Evolutionary conservation across 2,329 filamentous ascomycete species (phyloP).

Genomic region (Penicillium verrucosum): DNA sequence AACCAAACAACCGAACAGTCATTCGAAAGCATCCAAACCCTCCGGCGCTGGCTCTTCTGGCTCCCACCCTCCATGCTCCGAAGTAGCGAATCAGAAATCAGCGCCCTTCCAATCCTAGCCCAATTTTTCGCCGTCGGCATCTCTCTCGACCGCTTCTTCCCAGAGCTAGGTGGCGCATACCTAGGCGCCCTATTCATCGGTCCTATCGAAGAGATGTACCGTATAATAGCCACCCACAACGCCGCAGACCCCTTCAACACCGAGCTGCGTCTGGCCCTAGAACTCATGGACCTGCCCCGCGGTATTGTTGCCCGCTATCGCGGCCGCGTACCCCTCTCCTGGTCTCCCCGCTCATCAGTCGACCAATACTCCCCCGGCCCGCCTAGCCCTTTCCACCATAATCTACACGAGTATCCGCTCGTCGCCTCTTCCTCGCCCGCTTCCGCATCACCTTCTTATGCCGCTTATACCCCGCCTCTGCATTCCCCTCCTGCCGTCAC

Average conservation of each 20-base stretch:
- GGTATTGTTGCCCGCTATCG: constrained; percentile 68
- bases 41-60: constrained; percentile 95
- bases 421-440: constrained; percentile 38
- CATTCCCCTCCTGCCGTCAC: constrained; percentile 41
- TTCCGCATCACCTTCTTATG: constrained; percentile 37
- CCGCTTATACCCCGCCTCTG: constrained; percentile 42
- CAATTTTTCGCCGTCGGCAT: constrained; percentile 90
- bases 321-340: constrained; percentile 67
- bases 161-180: constrained; percentile 85
- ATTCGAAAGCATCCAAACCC: constrained; percentile 82
- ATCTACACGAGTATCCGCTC: constrained; percentile 31
- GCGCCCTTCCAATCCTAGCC: constrained; percentile 76
- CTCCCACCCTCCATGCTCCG: constrained; percentile 81
- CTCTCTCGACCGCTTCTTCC: constrained; percentile 84
- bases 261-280: constrained; percentile 60
- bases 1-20: constrained; percentile 73
- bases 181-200: constrained; percentile 75
- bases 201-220: constrained; percentile 82
- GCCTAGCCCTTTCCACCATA: constrained; percentile 34
- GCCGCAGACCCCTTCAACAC: constrained; percentile 56
- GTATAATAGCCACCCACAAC: constrained; percentile 68
- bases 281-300: constrained; percentile 70
- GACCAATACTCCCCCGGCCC: constrained; percentile 39
- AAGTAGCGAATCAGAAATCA: constrained; percentile 70
- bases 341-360: constrained; percentile 45